Conservation (phyloP, 306 rosid genomes). For the Casuarina glauca region DNA sequence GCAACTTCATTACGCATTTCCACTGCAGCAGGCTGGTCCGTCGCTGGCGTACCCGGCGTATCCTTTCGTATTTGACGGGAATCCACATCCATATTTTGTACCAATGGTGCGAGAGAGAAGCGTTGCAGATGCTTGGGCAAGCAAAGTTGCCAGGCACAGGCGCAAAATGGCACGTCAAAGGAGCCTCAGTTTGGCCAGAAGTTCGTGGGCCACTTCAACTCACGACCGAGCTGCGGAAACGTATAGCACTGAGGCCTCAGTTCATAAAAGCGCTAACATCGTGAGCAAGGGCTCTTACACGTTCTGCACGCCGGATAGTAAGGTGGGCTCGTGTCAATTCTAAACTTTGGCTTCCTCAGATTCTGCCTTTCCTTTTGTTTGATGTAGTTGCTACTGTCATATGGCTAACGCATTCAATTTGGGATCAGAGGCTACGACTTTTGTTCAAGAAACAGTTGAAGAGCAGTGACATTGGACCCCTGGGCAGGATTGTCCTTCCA, state of each 20-base stretch:
- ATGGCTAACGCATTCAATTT: background rate
- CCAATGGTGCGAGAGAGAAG: constrained; percentile 20
- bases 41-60: background rate
- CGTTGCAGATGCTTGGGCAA: constrained; percentile 19
- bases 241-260: background rate
- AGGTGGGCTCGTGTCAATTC: constrained; percentile 36
- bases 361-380: background rate
- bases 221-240: background rate
- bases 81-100: background rate
- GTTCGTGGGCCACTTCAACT: constrained; percentile 4
- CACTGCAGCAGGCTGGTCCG: background rate
- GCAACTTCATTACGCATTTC: background rate
- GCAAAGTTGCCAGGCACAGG: constrained; percentile 39
- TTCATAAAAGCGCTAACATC: background rate
- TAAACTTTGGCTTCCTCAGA: background rate
- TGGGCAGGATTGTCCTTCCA: constrained; percentile 69
- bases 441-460: constrained; percentile 49
- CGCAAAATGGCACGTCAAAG: constrained; percentile 52
- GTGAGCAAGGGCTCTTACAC: background rate
- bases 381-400: background rate
- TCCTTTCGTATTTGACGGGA: background rate
- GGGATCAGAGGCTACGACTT: constrained; percentile 34
- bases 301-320: constrained; percentile 46
- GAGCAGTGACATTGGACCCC: constrained; percentile 51
- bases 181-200: constrained; percentile 16